Evolutionary conservation across 768 basidiomycete genomes (phyloP), one percentile per base, ranked within the genome.

Genomic region (Kockovaella imperatae): DNA sequence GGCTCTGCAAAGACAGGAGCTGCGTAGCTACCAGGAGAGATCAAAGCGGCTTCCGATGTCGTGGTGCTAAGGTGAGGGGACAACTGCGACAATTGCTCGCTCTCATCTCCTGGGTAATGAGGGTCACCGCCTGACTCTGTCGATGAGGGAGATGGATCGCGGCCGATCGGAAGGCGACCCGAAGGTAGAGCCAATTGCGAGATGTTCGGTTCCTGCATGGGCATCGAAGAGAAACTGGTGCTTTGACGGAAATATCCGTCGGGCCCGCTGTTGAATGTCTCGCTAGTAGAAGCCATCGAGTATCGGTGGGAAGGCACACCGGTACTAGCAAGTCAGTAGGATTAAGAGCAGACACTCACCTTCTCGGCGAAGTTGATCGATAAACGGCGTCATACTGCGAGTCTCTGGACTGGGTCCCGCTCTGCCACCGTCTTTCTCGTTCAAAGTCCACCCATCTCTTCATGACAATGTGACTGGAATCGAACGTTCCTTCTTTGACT

Each of bases 361-460:
- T 75, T 68, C 69, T 83, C 46, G 78, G 76, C 3, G 77, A 76
- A 29, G 59, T 67, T 1, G 69, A 61, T 26, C 73, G 63, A 24
- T 70, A 68, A 4, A 66, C 53, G 7, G 70, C 68, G 50, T 85
- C 83, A 63, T 81, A 79, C 4, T 79, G 78, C 20, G 81, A 83
- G 64, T 93, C 88, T 52, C 85, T 79, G 4, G 87, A 90, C 56
- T 83, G 80, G 18, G 79, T 79, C 5, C 88, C 90, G 64, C 72
- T 83, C 80, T 83, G 89, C 88, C 87, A 96, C 53, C 90, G 78
- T 57, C 93, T 75, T 57, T 97, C 95, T 41, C 93, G 77, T 76
- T 97, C 95, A 69, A 95, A 97, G 73, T 97, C 95, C 15, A 82
- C 89, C 93, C 93, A 99, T 32, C 88, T 80, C 77, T 97, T 97